These are phyloP conservation scores for Penicillium sp. DNA, from an alignment of 2,329 filamentous ascomycete species.

Conservation along the genomic window DNA sequence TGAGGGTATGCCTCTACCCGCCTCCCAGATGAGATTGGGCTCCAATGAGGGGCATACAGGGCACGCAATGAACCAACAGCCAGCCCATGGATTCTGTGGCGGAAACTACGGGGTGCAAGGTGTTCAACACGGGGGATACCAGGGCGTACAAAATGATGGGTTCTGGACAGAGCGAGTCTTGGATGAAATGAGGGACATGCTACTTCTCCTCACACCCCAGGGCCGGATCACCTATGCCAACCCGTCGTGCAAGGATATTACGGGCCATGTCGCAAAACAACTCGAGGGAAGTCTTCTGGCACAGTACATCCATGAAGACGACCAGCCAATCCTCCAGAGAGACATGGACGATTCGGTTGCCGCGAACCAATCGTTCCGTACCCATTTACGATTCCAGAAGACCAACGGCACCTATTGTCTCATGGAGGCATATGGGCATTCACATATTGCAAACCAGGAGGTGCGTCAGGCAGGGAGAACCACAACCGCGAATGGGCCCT, in stretches of 20 bases:
- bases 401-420: constrained; percentile 72
- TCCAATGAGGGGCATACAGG: constrained; percentile 12
- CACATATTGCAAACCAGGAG: constrained; percentile 71
- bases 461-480: constrained; percentile 59
- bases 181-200: constrained; percentile 82
- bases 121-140: constrained; percentile 11
- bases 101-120: constrained; percentile 14
- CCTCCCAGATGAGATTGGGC: constrained; percentile 6
- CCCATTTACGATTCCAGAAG: constrained; percentile 82
- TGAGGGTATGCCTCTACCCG: constrained; percentile 10
- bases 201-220: constrained; percentile 82
- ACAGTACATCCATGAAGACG: constrained; percentile 82
- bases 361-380: constrained; percentile 71
- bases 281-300: constrained; percentile 73
- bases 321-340: constrained; percentile 75
- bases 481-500: constrained; percentile 65
- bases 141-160: constrained; percentile 58
- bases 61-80: constrained; percentile 12
- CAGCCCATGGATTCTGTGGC: constrained; percentile 9
- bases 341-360: constrained; percentile 89
- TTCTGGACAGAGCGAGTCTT: constrained; percentile 89
- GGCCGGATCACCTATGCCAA: constrained; percentile 85
- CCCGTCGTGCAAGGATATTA: constrained; percentile 69
- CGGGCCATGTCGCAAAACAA: constrained; percentile 70
- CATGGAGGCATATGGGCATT: constrained; percentile 89